Evolutionary conservation across 805 yeast genomes (phyloP), one percentile per base, ranked within the genome.

Genomic region (Candida sonorensis): DNA sequence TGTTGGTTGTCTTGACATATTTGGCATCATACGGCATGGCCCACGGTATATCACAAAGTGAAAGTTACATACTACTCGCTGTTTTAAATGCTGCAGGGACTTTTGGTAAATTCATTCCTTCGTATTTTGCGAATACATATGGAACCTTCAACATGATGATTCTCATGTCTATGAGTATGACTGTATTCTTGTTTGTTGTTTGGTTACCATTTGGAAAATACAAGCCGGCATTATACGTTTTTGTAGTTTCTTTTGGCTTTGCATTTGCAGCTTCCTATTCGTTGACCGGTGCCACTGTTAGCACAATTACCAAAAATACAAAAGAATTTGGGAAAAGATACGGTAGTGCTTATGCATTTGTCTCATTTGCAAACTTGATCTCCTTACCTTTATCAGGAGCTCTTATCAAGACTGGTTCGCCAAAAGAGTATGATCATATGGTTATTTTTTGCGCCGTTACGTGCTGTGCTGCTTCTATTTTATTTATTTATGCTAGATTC

Each of bases 311-410:
- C 9, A 67, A 66, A 9, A 40, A 30, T 13, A 74, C 75, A 0
- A 61, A 66, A 36, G 71, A 76, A 34, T 81, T 79, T 50, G 88
- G 88, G 13, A 75, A 72, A 40, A 57, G 81, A 14, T 81, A 75
- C 42, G 87, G 87, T 0, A 66, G 84, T 11, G 68, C 77, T 38
- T 79, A 77, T 50, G 75, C 74, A 30, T 53, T 75, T 44, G 75
- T 73, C 10, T 69, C 84, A 31, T 51, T 75, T 29, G 59, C 67
- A 12, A 58, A 64, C 24, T 51, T 74, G 11, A 60, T 68, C n/a
- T 58, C 65, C 5, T 54, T 72, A 13, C 76, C 78, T 7, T 57
- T 68, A 13, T 62, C 69, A 10, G 73, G 74, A 45, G 59, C 65
- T 1, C 51, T 68, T 21, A 60, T 68, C 26, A 65, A 22, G 6